Conservation (phyloP, 2,329 filamentous ascomycete genomes). For the Fusarium praegraminearum region DNA sequence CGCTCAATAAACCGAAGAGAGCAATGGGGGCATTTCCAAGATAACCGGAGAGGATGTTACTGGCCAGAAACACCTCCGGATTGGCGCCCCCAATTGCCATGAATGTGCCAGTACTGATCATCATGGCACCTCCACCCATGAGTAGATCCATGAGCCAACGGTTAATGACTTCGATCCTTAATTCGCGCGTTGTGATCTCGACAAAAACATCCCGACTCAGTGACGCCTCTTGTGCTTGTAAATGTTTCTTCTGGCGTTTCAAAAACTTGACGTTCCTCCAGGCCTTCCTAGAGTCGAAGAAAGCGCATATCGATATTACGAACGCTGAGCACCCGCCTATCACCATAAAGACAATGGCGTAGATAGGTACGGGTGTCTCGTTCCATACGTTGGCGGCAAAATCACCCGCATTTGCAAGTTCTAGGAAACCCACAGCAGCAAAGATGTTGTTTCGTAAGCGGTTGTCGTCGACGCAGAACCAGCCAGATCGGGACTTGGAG, state of each 20-base stretch:
- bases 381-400: slow-evolving; percentile 71
- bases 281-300: slow-evolving; percentile 58
- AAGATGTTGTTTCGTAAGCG: slow-evolving; percentile 49
- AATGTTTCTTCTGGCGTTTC: slow-evolving; percentile 53
- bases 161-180: slow-evolving; percentile 64
- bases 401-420: slow-evolving; percentile 67
- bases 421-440: slow-evolving; percentile 61
- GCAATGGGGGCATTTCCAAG: slow-evolving; percentile 65
- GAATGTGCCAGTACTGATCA: slow-evolving; percentile 64
- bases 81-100: slow-evolving; percentile 66
- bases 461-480: slow-evolving; percentile 27
- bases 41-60: slow-evolving; percentile 67
- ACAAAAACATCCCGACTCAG: slow-evolving; percentile 54
- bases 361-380: slow-evolving; percentile 60
- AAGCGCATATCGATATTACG: slow-evolving; percentile 58
- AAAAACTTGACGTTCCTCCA: slow-evolving; percentile 61
- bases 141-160: slow-evolving; percentile 63
- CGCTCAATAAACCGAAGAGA: slow-evolving; percentile 62
- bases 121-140: slow-evolving; percentile 61
- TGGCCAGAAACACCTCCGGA: slow-evolving; percentile 56
- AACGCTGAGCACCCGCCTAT: slow-evolving; percentile 63
- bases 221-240: slow-evolving; percentile 44
- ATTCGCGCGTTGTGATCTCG: slow-evolving; percentile 61
- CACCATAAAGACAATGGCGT: slow-evolving; percentile 64
- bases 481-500: slow-evolving; percentile 14